phyloP scores from a whole-genome alignment of 371 early-diverging fungal genomes.

The Apophysomyces elegans region DNA sequence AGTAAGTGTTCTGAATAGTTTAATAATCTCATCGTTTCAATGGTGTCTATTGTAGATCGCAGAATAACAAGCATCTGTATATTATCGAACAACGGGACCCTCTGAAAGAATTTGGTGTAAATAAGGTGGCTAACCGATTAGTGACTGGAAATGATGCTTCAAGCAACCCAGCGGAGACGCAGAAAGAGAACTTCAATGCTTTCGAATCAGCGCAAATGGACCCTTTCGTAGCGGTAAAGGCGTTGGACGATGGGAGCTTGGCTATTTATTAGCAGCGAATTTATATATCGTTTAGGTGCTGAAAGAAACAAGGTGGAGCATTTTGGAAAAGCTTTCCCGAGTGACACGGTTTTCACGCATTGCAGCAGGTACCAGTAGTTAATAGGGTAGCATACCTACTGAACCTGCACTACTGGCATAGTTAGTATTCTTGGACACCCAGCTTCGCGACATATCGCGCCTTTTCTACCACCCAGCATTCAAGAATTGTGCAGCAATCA shows the following conservation, averaged over 20 bases:
- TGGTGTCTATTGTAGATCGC: conserved; percentile 23
- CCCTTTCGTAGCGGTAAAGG: conserved; percentile 44
- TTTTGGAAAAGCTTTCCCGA: conserved; percentile 75
- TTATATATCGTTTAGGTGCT: not conserved
- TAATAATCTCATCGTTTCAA: not conserved
- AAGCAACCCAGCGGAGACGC: not conserved
- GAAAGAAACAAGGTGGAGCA: conserved; percentile 1
- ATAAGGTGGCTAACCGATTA: not conserved
- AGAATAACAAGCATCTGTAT: conserved; percentile 22
- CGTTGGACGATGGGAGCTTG: not conserved
- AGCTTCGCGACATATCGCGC: conserved; percentile 74
- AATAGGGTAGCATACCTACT: not conserved
- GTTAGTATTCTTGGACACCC: conserved; percentile 79
- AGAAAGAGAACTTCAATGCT: conserved; percentile 1
- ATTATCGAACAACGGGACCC: not conserved
- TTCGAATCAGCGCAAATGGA: conserved; percentile 52
- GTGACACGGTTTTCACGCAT: conserved; percentile 77
- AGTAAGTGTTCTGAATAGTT: conserved; percentile 21
- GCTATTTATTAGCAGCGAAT: not conserved
- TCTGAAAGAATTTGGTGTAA: not conserved
- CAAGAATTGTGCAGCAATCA: conserved; percentile 41
- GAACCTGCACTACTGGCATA: conserved; percentile 16
- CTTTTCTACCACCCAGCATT: conserved; percentile 71
- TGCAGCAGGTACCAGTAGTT: conserved; percentile 51
- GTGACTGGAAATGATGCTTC: not conserved